phyloP scores from a whole-genome alignment of 306 rosid genomes.

The Hylodesmum podocarpum region DNA sequence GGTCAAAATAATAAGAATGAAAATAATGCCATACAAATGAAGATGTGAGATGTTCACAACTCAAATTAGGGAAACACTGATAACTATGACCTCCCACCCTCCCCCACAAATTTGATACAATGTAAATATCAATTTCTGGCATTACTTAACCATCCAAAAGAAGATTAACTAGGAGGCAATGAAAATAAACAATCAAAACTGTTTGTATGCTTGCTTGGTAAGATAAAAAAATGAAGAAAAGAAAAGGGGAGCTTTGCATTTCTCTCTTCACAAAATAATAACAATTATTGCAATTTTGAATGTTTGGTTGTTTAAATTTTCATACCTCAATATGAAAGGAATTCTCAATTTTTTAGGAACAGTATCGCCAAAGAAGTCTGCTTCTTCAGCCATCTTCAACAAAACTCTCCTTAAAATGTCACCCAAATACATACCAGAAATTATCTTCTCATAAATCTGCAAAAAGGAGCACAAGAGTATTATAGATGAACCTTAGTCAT shows the following conservation, averaged over 20 bases:
- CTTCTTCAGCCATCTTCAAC: slow-evolving; percentile 86
- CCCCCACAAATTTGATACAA: too few species aligned
- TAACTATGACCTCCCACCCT: neutral
- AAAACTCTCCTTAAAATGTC: slow-evolving; percentile 85
- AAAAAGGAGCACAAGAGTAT: slow-evolving; percentile 32
- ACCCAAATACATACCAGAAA: slow-evolving; percentile 98
- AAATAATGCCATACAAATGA: neutral
- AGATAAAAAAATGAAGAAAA: neutral
- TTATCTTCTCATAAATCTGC: slow-evolving; percentile 89
- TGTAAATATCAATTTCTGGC: neutral
- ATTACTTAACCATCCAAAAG: neutral
- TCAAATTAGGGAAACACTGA: neutral
- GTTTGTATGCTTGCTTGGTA: neutral
- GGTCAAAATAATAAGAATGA: neutral
- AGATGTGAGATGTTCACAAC: slow-evolving; percentile 22
- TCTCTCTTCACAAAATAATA: neutral
- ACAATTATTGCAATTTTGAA: neutral
- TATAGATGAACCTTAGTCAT: slow-evolving; percentile 15
- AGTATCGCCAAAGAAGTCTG: slow-evolving; percentile 77
- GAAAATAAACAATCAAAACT: neutral
- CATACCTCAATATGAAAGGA: slow-evolving; percentile 79
- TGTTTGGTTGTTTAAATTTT: neutral
- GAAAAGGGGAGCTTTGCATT: neutral
- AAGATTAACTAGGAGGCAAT: neutral
- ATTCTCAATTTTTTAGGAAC: slow-evolving; percentile 76